phyloP scores from a whole-genome alignment of 768 basidiomycete species.

The Boletus fagicola region DNA sequence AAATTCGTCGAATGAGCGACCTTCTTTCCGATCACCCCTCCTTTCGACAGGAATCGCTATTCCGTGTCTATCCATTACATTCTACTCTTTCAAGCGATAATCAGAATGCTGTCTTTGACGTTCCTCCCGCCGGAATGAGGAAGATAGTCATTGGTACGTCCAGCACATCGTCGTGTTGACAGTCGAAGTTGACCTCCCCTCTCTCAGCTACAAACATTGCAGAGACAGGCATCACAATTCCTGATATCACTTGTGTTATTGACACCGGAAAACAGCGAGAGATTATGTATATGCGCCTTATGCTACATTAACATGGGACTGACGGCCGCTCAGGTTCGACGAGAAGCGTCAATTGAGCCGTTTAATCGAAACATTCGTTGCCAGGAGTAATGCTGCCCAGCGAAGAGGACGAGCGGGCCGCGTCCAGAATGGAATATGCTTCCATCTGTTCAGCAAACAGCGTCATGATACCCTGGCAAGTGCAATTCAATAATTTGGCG shows the following conservation, averaged over 20 bases:
- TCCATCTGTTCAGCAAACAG: slow-evolving; percentile 90
- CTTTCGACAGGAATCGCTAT: slow-evolving; percentile 63
- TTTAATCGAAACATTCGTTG: slow-evolving; percentile 87
- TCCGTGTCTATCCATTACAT: slow-evolving; percentile 83
- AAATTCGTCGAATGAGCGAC: slow-evolving; percentile 88
- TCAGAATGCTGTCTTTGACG: slow-evolving; percentile 87
- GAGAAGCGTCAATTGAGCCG: slow-evolving; percentile 96
- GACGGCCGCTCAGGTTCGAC: slow-evolving; percentile 62
- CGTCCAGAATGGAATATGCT: slow-evolving; percentile 85
- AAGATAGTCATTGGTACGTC: slow-evolving; percentile 93
- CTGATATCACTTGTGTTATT: slow-evolving; percentile 95
- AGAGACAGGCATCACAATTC: slow-evolving; percentile 98
- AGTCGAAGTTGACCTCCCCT: neutral
- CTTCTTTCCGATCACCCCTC: slow-evolving; percentile 68
- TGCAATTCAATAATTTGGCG: neutral
- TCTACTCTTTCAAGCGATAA: slow-evolving; percentile 91
- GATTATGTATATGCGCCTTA: slow-evolving; percentile 59
- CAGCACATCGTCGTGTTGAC: neutral
- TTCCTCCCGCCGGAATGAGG: slow-evolving; percentile 72
- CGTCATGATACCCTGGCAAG: slow-evolving; percentile 77
- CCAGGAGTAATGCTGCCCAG: slow-evolving; percentile 88
- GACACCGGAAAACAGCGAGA: slow-evolving; percentile 93
- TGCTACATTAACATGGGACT: slow-evolving; percentile 5
- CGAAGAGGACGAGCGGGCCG: slow-evolving; percentile 89
- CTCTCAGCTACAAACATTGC: slow-evolving; percentile 82